A percentile compares a stretch with the other conserved stretches of the same genome.
phyloP scores from a whole-genome alignment of 108 stramenopile species.

The Pseudonitzschia multiseries region DNA sequence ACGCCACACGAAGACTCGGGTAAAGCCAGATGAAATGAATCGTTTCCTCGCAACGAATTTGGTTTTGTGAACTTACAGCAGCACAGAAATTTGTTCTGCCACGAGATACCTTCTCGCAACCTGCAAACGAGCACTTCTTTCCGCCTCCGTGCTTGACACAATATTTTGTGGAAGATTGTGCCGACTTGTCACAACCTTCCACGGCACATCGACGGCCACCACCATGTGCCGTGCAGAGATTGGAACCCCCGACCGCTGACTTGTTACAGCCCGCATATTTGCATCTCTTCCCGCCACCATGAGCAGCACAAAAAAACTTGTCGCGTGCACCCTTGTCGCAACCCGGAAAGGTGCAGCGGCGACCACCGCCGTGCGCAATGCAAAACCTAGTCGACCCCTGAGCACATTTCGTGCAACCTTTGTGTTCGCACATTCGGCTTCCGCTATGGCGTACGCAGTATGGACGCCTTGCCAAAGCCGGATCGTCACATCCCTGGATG shows the following conservation, averaged over 20 bases:
- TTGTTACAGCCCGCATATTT: slow-evolving; percentile 87
- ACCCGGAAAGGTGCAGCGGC: slow-evolving; percentile 89
- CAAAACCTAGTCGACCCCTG: slow-evolving; percentile 94
- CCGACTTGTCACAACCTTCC: slow-evolving; percentile 89
- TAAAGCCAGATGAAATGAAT: background rate
- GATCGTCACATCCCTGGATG: slow-evolving; percentile 75
- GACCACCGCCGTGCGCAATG: slow-evolving; percentile 97
- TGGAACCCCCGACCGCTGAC: slow-evolving; percentile 95
- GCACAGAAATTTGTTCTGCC: slow-evolving; percentile 86
- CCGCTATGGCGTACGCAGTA: slow-evolving; percentile 82
- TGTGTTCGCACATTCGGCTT: slow-evolving; percentile 78
- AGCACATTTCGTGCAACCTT: slow-evolving; percentile 83
- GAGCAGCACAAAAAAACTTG: slow-evolving; percentile 89
- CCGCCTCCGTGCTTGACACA: slow-evolving; percentile 99
- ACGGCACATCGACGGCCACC: slow-evolving; percentile 93
- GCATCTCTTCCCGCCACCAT: slow-evolving; percentile 97
- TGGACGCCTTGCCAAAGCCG: slow-evolving; percentile 61
- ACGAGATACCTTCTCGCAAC: slow-evolving; percentile 85
- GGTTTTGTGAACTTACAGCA: slow-evolving; percentile 43
- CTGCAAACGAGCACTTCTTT: slow-evolving; percentile 77
- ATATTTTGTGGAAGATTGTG: slow-evolving; percentile 92
- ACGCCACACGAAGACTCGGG: background rate
- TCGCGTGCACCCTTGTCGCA: slow-evolving; percentile 94
- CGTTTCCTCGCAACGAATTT: background rate
- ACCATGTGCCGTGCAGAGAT: slow-evolving; percentile 94